phyloP scores from a whole-genome alignment of 2,329 filamentous ascomycete genomes.

The Fusarium avenaceum region DNA sequence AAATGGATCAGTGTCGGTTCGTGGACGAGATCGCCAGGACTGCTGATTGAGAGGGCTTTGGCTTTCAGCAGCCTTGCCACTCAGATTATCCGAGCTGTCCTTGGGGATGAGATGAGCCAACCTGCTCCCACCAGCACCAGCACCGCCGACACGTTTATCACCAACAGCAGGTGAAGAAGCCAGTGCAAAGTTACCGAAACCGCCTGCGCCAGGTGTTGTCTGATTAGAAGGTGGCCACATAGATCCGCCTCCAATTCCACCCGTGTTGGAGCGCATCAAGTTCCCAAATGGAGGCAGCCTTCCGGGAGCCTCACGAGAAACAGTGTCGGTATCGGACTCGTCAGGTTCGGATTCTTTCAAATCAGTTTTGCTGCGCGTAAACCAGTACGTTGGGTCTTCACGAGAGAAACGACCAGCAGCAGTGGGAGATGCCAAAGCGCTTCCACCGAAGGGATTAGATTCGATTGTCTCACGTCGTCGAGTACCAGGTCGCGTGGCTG shows the following conservation, averaged over 20 bases:
- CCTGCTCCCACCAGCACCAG: conserved; percentile 81
- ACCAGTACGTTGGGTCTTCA: conserved; percentile 73
- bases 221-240: conserved; percentile 65
- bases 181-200: conserved; percentile 92
- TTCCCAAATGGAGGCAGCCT: conserved; percentile 59
- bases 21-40: conserved; percentile 71
- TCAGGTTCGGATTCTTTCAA: conserved; percentile 68
- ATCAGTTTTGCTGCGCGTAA: conserved; percentile 67
- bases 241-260: conserved; percentile 59
- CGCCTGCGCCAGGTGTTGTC: conserved; percentile 76
- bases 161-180: conserved; percentile 65
- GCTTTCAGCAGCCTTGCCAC: conserved; percentile 65
- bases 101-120: conserved; percentile 89
- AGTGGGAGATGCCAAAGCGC: conserved; percentile 72
- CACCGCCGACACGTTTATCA: conserved; percentile 81
- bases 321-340: conserved; percentile 60
- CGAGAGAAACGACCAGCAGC: conserved; percentile 69
- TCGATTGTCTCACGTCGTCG: conserved; percentile 87
- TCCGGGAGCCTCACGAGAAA: conserved; percentile 51
- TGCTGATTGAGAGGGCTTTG: conserved; percentile 56
- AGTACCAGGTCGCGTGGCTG: conserved; percentile 76
- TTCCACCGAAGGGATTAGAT: conserved; percentile 71
- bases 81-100: conserved; percentile 76
- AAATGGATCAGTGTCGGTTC: conserved; percentile 82
- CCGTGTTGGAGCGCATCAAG: conserved; percentile 68